Conservation (phyloP, 2,329 filamentous ascomycete genomes). For the Sordariomycetes sp. region DNA sequence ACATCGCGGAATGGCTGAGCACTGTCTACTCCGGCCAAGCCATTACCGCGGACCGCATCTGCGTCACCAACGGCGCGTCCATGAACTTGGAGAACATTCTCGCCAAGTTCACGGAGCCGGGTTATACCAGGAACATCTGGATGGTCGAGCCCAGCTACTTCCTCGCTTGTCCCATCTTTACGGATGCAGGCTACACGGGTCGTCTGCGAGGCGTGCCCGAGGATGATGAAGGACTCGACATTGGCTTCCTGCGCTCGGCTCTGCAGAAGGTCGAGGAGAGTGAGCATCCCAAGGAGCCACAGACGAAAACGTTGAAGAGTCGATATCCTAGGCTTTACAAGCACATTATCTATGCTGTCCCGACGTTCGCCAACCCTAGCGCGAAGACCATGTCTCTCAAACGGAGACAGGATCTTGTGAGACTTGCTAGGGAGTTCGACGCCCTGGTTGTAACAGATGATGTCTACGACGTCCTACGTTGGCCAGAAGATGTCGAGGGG, state of each 20-base stretch:
- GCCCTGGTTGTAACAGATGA: conserved; percentile 60
- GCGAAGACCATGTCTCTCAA: conserved; percentile 52
- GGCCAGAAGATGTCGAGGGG: conserved; percentile 23
- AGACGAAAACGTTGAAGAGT: conserved; percentile 31
- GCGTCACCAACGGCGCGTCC: conserved; percentile 8
- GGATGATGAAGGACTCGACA: conserved; percentile 27
- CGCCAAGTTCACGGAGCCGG: conserved; percentile 44
- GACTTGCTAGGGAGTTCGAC: conserved; percentile 53
- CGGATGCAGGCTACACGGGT: conserved; percentile 48
- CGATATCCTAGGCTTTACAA: conserved; percentile 50
- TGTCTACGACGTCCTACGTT: conserved; percentile 63
- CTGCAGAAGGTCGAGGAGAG: conserved; percentile 1
- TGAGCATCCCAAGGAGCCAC: background rate
- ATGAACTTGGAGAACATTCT: conserved; percentile 7
- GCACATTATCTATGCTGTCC: conserved; percentile 59
- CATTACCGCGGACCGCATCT: conserved; percentile 5
- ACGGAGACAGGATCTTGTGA: conserved; percentile 47
- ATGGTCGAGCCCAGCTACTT: conserved; percentile 55
- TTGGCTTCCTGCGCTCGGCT: conserved; percentile 7
- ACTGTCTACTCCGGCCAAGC: background rate
- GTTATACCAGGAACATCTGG: conserved; percentile 52
- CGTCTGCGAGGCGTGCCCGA: conserved; percentile 50
- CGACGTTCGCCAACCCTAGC: conserved; percentile 62
- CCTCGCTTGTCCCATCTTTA: conserved; percentile 51
- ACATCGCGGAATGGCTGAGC: conserved; percentile 7